Evolutionary conservation across 257 asterid genomes (phyloP).

Genomic region (Jasminum sambac): DNA sequence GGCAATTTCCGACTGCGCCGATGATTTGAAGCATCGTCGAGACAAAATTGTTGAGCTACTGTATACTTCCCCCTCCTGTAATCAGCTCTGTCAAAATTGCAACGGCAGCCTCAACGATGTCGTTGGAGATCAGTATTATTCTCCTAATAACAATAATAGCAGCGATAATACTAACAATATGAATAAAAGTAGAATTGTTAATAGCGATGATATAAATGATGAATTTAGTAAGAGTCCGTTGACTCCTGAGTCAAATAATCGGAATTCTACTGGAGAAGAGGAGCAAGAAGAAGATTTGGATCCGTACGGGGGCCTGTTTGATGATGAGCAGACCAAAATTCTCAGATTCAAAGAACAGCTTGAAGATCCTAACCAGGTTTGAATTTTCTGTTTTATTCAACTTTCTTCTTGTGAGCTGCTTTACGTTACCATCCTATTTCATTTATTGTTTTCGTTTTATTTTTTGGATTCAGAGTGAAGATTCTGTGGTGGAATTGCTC

Average conservation of each 20-base stretch:
- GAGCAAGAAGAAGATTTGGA: slow-evolving; percentile 50
- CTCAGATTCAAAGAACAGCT: slow-evolving; percentile 72
- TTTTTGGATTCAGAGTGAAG: slow-evolving; percentile 56
- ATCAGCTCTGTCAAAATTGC: slow-evolving; percentile 54
- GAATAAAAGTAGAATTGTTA: slow-evolving; percentile 12
- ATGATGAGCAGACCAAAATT: slow-evolving; percentile 67
- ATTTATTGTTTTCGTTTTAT: neutral
- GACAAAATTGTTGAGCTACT: slow-evolving; percentile 72
- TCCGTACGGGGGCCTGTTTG: slow-evolving; percentile 64
- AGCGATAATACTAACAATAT: slow-evolving; percentile 19
- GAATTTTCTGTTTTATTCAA: neutral
- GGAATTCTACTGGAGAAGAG: slow-evolving; percentile 35
- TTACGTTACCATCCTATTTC: neutral
- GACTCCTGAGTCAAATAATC: slow-evolving; percentile 66
- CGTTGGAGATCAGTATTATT: slow-evolving; percentile 27
- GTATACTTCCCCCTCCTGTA: slow-evolving; percentile 40
- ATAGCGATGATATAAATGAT: slow-evolving; percentile 25
- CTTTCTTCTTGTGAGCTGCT: neutral
- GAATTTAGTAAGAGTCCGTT: slow-evolving; percentile 53
- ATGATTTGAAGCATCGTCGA: slow-evolving; percentile 70
- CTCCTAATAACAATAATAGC: slow-evolving; percentile 14
- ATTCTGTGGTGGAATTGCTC: slow-evolving; percentile 65
- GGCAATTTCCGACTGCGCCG: slow-evolving; percentile 64
- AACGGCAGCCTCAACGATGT: slow-evolving; percentile 34
- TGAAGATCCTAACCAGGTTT: slow-evolving; percentile 76